Evolutionary conservation across 1,284 basidiomycete genomes (phyloP), one percentile per base, ranked within the genome.

Genomic region (Vanrija pseudolonga): DNA sequence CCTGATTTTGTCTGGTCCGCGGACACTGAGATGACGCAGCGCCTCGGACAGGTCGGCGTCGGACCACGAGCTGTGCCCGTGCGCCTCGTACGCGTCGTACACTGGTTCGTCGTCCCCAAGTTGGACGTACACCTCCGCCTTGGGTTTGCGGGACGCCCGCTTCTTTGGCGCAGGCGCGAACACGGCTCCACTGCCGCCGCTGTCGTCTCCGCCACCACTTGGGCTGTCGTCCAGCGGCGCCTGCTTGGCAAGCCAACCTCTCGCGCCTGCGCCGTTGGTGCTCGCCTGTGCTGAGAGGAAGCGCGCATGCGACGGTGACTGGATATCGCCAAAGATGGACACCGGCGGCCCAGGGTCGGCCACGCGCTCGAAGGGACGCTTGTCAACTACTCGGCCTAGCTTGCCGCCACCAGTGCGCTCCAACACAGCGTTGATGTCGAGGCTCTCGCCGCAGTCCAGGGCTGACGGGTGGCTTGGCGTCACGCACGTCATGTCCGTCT

Each of bases 401-500:
- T 48, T 38, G 5, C 57, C 60, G 38, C 56, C 61, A 20, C 53
- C 52, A 3, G 89, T 91, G 69, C 81, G 82, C 40, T 78, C 78
- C 14, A 98, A 79, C 3, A 89, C 78, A 52, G 82, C 66, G 11
- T 72, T 66, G 57, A 98, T 95, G 68, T 88, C 85, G 55, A 96
- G 74, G 51, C 86, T 88, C 75, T 96, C 88, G 19, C 95, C 96
- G 0, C 89, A 82, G 0, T 88, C 82, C 49, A 98, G 90, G 0
- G 88, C 83, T 18, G 72, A 73, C 3, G 90, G 88, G 62, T 98
- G 92, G 11, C 89, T 94, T 0, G 95, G 96, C 8, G 95, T 99
- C 23, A 93, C 84, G 65, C 95, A 98, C 0, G 89, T 81, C 86
- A 98, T 92, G 72, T 95, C 89, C 23, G 94, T 92, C 76, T 98